Evolutionary conservation across 108 stramenopile species (phyloP).

Genomic region (Skeletonema costatum): DNA sequence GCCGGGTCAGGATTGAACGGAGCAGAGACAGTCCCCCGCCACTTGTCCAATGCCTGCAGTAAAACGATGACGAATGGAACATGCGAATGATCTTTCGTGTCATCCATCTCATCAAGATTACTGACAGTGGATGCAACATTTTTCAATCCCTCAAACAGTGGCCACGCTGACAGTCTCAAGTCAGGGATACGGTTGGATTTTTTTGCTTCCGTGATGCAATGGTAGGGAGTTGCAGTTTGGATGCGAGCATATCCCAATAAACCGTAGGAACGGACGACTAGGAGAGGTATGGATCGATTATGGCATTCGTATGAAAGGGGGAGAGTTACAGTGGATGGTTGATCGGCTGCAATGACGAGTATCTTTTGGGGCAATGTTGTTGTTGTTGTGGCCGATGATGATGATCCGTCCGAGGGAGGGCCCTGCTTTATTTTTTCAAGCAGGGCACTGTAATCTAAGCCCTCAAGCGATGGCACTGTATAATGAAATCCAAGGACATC

Average conservation of each 20-base stretch:
- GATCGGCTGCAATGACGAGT: constrained; percentile 89
- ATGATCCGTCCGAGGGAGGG: constrained; percentile 10
- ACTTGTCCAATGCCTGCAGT: constrained; percentile 52
- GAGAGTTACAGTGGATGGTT: constrained; percentile 65
- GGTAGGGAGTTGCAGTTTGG: constrained; percentile 59
- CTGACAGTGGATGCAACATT: constrained; percentile 26
- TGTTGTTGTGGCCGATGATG: not conserved
- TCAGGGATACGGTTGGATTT: constrained; percentile 72
- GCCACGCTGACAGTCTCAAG: constrained; percentile 61
- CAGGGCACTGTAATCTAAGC: constrained; percentile 31
- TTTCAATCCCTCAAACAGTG: constrained; percentile 59
- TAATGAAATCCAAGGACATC: constrained; percentile 68
- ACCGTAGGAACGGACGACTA: constrained; percentile 88
- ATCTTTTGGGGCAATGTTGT: constrained; percentile 19
- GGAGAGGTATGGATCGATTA: constrained; percentile 55
- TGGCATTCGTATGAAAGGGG: constrained; percentile 65
- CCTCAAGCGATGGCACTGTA: constrained; percentile 46
- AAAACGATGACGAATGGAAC: constrained; percentile 89
- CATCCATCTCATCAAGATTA: constrained; percentile 49
- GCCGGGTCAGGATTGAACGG: constrained; percentile 8
- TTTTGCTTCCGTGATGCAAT: constrained; percentile 71
- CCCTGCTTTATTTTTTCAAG: constrained; percentile 14
- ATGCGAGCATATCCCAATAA: constrained; percentile 86
- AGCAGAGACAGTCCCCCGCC: constrained; percentile 40
- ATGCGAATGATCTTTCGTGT: constrained; percentile 74